A percentile compares a stretch with the other conserved stretches of the same genome.
phyloP scores from a whole-genome alignment of 192 early-diverging fungal species.

The Spizellomyces sp. region DNA sequence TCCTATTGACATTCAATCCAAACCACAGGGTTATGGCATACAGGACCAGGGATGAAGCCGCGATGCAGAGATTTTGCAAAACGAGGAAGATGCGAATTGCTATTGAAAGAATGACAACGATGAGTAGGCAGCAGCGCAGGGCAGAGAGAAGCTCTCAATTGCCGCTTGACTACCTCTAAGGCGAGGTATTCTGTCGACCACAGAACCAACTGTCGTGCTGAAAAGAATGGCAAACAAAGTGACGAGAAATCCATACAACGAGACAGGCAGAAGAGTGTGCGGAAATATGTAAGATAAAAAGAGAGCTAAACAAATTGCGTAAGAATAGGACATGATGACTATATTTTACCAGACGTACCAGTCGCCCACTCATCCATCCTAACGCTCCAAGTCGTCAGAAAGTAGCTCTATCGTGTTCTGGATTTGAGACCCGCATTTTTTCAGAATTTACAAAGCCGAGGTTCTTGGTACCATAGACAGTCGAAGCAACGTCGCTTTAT shows the following conservation, averaged over 20 bases:
- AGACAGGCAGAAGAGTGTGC: conserved; percentile 37
- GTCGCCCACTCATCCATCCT: conserved; percentile 47
- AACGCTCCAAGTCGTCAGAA: conserved; percentile 48
- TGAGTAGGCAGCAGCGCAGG: not conserved
- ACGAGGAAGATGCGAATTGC: conserved; percentile 28
- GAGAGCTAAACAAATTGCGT: conserved; percentile 18
- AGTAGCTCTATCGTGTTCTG: conserved; percentile 35
- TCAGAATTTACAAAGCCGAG: not conserved
- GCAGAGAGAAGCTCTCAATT: not conserved
- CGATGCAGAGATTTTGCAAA: conserved; percentile 42
- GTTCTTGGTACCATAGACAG: conserved; percentile 4
- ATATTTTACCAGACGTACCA: conserved; percentile 22
- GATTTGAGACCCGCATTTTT: not conserved
- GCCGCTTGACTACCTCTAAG: conserved; percentile 10
- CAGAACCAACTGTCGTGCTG: conserved; percentile 30
- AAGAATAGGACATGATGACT: not conserved
- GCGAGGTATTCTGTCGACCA: conserved; percentile 30
- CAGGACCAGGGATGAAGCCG: conserved; percentile 35
- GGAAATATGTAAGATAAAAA: conserved; percentile 44
- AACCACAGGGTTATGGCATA: conserved; percentile 21
- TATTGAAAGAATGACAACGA: not conserved
- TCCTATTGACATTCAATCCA: not conserved
- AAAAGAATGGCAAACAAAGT: conserved; percentile 37
- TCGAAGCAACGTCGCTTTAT: not conserved
- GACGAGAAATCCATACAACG: conserved; percentile 36